phyloP scores from a whole-genome alignment of 1,284 basidiomycete species.

The Tausonia pullulans region DNA sequence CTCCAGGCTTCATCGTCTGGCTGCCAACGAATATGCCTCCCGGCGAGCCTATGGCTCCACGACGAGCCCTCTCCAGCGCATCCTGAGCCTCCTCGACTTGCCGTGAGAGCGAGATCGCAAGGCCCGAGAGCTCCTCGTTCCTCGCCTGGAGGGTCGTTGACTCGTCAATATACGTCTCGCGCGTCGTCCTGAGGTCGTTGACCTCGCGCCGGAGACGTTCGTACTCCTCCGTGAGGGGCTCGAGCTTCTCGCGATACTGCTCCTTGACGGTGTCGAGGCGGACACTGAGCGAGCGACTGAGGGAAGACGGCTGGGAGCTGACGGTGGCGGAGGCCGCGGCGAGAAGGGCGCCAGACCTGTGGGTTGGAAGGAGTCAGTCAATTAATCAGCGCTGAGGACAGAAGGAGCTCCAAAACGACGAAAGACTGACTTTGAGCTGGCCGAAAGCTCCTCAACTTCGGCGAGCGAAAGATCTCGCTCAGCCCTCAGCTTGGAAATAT shows the following conservation, averaged over 20 bases:
- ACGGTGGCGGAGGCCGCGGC: constrained; percentile 34
- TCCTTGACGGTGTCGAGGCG: constrained; percentile 82
- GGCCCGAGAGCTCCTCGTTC: constrained; percentile 82
- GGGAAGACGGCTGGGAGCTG: constrained; percentile 21
- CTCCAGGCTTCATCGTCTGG: constrained; percentile 16
- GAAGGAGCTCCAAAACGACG: neutral
- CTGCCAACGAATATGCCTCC: constrained; percentile 11
- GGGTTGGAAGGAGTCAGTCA: neutral
- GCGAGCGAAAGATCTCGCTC: constrained; percentile 85
- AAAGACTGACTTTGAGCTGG: constrained; percentile 16
- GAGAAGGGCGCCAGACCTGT: constrained; percentile 6
- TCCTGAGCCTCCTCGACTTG: constrained; percentile 51
- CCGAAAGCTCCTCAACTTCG: constrained; percentile 76
- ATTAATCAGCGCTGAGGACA: neutral
- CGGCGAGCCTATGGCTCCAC: no score
- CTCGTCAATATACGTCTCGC: constrained; percentile 81
- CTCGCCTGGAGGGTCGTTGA: constrained; percentile 77
- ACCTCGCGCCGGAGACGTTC: constrained; percentile 73
- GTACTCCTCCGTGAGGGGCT: constrained; percentile 68
- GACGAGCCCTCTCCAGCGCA: constrained; percentile 21
- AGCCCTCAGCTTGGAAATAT: constrained; percentile 73
- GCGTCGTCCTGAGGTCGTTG: constrained; percentile 69
- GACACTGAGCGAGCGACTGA: constrained; percentile 65
- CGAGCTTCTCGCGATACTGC: constrained; percentile 76
- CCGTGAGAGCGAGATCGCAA: constrained; percentile 65